Evolutionary conservation across 1,284 basidiomycete genomes (phyloP).

Genomic region (Trichosporon inkin): DNA sequence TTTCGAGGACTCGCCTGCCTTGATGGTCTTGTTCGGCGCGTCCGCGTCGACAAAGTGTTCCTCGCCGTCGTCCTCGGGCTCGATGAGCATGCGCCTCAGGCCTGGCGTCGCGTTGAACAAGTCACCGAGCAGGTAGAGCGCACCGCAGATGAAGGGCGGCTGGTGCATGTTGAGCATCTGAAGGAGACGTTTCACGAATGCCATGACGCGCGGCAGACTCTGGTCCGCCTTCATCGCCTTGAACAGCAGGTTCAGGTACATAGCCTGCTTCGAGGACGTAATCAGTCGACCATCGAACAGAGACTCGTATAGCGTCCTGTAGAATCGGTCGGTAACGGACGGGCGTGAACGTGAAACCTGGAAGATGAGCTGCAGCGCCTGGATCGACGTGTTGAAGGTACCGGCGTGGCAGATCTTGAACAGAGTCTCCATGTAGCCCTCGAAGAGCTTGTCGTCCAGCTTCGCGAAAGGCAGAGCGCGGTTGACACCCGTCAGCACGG

Average conservation of each 20-base stretch:
- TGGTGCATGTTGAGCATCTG: conserved; percentile 76
- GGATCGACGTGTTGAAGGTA: conserved; percentile 91
- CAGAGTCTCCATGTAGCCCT: conserved; percentile 84
- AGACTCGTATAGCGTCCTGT: conserved; percentile 84
- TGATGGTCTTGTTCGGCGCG: conserved; percentile 20
- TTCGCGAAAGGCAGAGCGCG: conserved; percentile 91
- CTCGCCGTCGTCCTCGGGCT: conserved; percentile 52
- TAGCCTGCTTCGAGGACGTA: conserved; percentile 86
- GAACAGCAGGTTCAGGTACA: conserved; percentile 95
- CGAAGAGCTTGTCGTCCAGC: conserved; percentile 63
- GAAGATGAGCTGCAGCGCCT: conserved; percentile 87
- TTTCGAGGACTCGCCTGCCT: conserved; percentile 17
- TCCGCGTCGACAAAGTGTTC: conserved; percentile 55
- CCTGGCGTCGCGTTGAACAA: conserved; percentile 71
- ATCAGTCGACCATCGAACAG: conserved; percentile 77
- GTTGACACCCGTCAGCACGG: conserved; percentile 90
- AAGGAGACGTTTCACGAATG: conserved; percentile 79
- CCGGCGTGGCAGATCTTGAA: conserved; percentile 91
- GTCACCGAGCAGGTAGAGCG: conserved; percentile 63
- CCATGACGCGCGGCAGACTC: conserved; percentile 62
- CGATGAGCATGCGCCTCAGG: conserved; percentile 63
- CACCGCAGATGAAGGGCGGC: conserved; percentile 85
- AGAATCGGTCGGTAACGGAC: conserved; percentile 76
- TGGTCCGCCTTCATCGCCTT: conserved; percentile 81
- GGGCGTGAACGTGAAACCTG: conserved; percentile 60